phyloP scores from a whole-genome alignment of 257 asterid genomes.

The Plantago ovata region DNA sequence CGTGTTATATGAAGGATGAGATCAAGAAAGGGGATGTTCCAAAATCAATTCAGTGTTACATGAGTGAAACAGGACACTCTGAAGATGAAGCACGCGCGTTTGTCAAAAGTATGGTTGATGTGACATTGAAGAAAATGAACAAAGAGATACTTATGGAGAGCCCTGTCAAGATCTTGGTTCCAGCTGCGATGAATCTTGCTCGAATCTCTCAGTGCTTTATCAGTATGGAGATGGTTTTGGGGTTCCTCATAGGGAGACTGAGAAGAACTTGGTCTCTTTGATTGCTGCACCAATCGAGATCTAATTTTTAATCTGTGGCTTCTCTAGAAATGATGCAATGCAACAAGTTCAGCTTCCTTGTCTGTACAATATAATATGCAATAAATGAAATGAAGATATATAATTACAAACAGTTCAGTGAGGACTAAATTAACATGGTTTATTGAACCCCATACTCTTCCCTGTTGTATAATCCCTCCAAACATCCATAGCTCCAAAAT shows the following conservation, averaged over 20 bases:
- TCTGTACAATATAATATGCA: too few relatives aligned
- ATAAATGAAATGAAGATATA: background rate
- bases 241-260: slow-evolving; percentile 31
- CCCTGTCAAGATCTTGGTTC: slow-evolving; percentile 18
- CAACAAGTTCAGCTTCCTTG: background rate
- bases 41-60: slow-evolving; percentile 45
- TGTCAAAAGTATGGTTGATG: slow-evolving; percentile 22
- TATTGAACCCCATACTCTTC: slow-evolving; percentile 72
- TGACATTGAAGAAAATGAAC: slow-evolving; percentile 34
- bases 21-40: slow-evolving; percentile 44
- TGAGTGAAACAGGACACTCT: slow-evolving; percentile 33
- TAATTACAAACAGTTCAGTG: too few relatives aligned
- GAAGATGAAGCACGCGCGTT: slow-evolving; percentile 41
- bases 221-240: slow-evolving; percentile 52
- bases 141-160: slow-evolving; percentile 29
- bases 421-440: slow-evolving; percentile 46
- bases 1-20: slow-evolving; percentile 31
- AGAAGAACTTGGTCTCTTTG: slow-evolving; percentile 31
- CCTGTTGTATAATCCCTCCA: slow-evolving; percentile 69
- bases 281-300: slow-evolving; percentile 34
- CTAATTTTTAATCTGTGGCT: background rate
- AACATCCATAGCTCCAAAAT: slow-evolving; percentile 63
- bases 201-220: slow-evolving; percentile 37
- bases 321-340: too few relatives aligned
- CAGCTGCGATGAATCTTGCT: slow-evolving; percentile 38